Percentiles rank a stretch among this genome's conserved stretches.
These are phyloP conservation scores for Fusarium clavum DNA, from an alignment of 2,329 filamentous ascomycete species.

Conservation along the genomic window DNA sequence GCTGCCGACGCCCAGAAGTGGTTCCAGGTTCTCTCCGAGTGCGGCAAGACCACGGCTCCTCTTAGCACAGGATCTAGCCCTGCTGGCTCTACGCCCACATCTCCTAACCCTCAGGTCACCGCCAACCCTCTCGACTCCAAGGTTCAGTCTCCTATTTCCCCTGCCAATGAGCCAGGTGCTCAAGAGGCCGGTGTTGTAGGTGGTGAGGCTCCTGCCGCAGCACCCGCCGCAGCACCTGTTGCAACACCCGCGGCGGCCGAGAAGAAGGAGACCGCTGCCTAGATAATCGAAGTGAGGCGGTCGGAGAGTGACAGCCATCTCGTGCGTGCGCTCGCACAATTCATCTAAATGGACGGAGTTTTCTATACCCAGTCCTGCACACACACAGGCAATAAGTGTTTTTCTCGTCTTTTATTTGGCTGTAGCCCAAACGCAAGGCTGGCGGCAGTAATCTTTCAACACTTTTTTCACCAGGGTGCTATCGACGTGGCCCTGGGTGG, in stretches of 20 bases:
- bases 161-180: slow-evolving; percentile 49
- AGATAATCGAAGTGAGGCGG: slow-evolving; percentile 35
- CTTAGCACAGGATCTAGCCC: slow-evolving; percentile 44
- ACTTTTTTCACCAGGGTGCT: slow-evolving; percentile 1
- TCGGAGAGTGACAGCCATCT: slow-evolving; percentile 19
- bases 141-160: slow-evolving; percentile 32
- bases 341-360: slow-evolving; percentile 16
- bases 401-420: slow-evolving; percentile 9
- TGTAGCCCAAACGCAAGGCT: slow-evolving; percentile 31
- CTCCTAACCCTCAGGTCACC: slow-evolving; percentile 39
- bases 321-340: slow-evolving; percentile 4
- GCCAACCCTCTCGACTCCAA: slow-evolving; percentile 33
- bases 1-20: slow-evolving; percentile 84
- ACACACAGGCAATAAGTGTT: slow-evolving; percentile 16
- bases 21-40: slow-evolving; percentile 77
- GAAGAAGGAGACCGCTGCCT: slow-evolving; percentile 40
- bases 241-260: slow-evolving; percentile 22
- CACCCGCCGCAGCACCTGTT: slow-evolving; percentile 15
- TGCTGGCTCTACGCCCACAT: slow-evolving; percentile 46
- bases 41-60: slow-evolving; percentile 64
- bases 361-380: slow-evolving; percentile 29
- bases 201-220: slow-evolving; percentile 41
- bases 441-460: slow-evolving; percentile 9
- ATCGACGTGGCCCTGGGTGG: slow-evolving; percentile 23
- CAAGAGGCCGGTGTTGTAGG: slow-evolving; percentile 62